Percentiles rank a stretch among this genome's conserved stretches.
Conservation (phyloP, 2,329 filamentous ascomycete species). For the Sporothrix humicola region DNA sequence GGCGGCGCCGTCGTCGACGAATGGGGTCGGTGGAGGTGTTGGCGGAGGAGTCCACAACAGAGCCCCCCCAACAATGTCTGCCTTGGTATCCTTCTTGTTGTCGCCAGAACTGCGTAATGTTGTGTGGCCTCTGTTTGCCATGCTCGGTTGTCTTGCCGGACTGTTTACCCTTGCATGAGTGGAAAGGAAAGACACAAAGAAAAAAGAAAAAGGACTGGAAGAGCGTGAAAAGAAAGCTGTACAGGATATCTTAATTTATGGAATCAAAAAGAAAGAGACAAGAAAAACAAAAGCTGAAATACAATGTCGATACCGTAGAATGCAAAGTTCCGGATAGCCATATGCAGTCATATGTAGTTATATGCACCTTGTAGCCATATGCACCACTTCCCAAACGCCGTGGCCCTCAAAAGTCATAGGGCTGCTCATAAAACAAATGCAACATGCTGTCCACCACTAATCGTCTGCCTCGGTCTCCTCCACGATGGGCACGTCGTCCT, state of each 20-base stretch:
- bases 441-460: background rate
- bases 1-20: slow-evolving; percentile 30
- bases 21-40: slow-evolving; percentile 4
- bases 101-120: slow-evolving; percentile 21
- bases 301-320: background rate
- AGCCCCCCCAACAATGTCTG: background rate
- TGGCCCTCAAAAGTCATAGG: background rate
- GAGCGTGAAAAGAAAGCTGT: background rate
- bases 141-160: slow-evolving; percentile 17
- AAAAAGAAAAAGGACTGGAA: too few relatives aligned
- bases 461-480: slow-evolving; percentile 12
- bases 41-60: background rate
- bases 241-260: too few relatives aligned
- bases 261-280: too few relatives aligned
- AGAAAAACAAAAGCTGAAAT: too few relatives aligned
- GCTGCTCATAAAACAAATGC: too few relatives aligned
- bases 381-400: background rate
- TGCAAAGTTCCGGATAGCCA: background rate
- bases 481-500: slow-evolving; percentile 1
- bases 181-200: too few relatives aligned
- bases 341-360: background rate
- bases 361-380: too few relatives aligned
- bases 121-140: slow-evolving; percentile 24
- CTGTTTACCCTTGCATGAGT: slow-evolving; percentile 24
- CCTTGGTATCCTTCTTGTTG: background rate